A percentile compares a stretch with the other conserved stretches of the same genome.
Conservation (phyloP, 139 green algal species). For the Tetradesmus lagerheimii region DNA sequence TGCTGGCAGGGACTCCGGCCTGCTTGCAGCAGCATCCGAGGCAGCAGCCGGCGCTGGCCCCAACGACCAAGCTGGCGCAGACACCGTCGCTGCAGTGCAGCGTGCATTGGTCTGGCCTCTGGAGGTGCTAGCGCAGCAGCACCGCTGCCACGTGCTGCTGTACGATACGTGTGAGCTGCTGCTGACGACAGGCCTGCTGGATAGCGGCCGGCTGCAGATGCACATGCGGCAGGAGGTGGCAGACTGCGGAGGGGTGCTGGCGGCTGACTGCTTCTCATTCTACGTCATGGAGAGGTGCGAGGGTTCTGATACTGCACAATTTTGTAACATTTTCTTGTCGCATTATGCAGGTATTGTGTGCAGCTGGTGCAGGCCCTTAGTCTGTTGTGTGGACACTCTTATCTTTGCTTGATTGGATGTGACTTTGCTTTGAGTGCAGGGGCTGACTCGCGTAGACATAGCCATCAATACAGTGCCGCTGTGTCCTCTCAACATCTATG, state of each 20-base stretch:
- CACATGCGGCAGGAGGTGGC: conserved; percentile 33
- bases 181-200: conserved; percentile 13
- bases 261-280: conserved; percentile 23
- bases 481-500: neutral
- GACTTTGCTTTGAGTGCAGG: too few relatives aligned
- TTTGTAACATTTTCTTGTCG: neutral
- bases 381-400: too few relatives aligned
- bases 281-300: conserved; percentile 43
- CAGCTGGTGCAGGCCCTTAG: too few relatives aligned
- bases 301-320: too few relatives aligned
- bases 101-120: conserved; percentile 32
- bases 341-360: neutral
- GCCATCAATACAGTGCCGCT: neutral
- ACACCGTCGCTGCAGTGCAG: neutral
- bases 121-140: conserved; percentile 37
- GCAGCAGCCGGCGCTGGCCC: neutral
- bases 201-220: neutral
- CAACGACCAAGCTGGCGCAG: neutral
- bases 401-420: too few relatives aligned
- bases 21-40: conserved; percentile 1
- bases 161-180: conserved; percentile 44
- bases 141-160: conserved; percentile 30
- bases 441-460: too few relatives aligned
- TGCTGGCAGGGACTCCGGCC: neutral
- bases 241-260: neutral